Conservation (phyloP, 208 protist species). For the Acanthamoeba pearcei region DNA sequence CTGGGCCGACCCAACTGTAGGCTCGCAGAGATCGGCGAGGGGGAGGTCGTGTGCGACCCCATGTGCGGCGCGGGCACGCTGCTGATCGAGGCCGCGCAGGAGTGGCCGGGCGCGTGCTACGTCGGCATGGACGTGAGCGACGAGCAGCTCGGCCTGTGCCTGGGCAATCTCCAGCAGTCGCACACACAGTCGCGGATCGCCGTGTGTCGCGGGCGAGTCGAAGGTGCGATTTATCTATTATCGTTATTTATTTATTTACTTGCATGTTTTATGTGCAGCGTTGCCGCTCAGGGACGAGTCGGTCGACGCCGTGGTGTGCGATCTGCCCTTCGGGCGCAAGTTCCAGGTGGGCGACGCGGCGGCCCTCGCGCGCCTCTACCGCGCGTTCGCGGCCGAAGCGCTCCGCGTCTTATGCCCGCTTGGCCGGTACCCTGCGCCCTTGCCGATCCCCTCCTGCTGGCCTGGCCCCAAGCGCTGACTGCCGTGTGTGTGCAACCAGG, state of each 20-base stretch:
- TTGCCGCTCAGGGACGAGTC: constrained; percentile 15
- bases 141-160: constrained; percentile 6
- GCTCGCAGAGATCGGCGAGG: not conserved
- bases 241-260: not conserved
- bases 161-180: not conserved
- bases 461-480: not conserved
- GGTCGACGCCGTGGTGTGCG: constrained; percentile 67
- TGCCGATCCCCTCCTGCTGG: too few species aligned
- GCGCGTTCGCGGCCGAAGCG: not conserved
- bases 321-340: constrained; percentile 66
- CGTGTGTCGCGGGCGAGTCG: not conserved
- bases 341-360: constrained; percentile 15
- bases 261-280: not conserved
- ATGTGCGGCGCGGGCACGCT: constrained; percentile 66
- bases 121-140: constrained; percentile 53
- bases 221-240: not conserved
- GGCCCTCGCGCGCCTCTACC: constrained; percentile 5
- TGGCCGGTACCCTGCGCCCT: not conserved
- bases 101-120: constrained; percentile 38
- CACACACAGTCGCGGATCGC: not conserved
- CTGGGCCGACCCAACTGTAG: not conserved
- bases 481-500: not conserved
- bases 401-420: not conserved
- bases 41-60: constrained; percentile 67
- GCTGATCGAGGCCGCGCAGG: constrained; percentile 62